Percentiles rank a stretch among this genome's conserved stretches.
Conservation (phyloP, 768 basidiomycete genomes). For the Amanita phalloides region DNA sequence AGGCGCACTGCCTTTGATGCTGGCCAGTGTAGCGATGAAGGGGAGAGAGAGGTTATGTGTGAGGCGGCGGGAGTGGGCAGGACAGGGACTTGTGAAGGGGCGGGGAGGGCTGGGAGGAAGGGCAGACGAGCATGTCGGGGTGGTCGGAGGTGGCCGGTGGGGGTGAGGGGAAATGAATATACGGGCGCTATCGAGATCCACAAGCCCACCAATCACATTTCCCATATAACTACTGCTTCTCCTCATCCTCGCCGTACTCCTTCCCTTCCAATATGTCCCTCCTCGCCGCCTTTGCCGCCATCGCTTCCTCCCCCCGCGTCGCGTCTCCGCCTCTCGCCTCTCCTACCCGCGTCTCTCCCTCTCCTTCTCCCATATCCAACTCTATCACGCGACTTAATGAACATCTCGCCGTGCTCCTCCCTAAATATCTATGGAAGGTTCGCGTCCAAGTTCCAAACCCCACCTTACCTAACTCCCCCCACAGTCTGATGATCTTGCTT, state of each 20-base stretch:
- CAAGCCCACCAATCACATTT: slow-evolving; percentile 1
- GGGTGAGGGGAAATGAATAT: neutral
- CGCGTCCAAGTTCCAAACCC: slow-evolving; percentile 7
- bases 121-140: neutral
- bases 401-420: slow-evolving; percentile 69
- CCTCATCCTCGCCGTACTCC: slow-evolving; percentile 1
- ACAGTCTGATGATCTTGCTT: slow-evolving; percentile 54
- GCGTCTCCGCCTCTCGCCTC: slow-evolving; percentile 1
- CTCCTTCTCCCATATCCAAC: slow-evolving; percentile 10
- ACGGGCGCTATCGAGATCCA: slow-evolving; percentile 1
- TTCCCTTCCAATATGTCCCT: slow-evolving; percentile 14
- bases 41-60: too few species aligned
- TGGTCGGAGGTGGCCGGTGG: neutral
- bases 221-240: slow-evolving; percentile 11
- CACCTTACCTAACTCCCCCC: slow-evolving; percentile 8
- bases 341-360: neutral
- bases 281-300: slow-evolving; percentile 14
- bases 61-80: too few species aligned
- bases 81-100: neutral
- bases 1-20: too few species aligned
- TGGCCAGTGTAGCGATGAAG: too few species aligned
- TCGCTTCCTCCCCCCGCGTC: neutral
- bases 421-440: slow-evolving; percentile 68
- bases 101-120: neutral
- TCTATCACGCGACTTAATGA: slow-evolving; percentile 37